These are phyloP conservation scores for Rhizophora mangle DNA, from an alignment of 345 rosid genomes.

Conservation along the genomic window DNA sequence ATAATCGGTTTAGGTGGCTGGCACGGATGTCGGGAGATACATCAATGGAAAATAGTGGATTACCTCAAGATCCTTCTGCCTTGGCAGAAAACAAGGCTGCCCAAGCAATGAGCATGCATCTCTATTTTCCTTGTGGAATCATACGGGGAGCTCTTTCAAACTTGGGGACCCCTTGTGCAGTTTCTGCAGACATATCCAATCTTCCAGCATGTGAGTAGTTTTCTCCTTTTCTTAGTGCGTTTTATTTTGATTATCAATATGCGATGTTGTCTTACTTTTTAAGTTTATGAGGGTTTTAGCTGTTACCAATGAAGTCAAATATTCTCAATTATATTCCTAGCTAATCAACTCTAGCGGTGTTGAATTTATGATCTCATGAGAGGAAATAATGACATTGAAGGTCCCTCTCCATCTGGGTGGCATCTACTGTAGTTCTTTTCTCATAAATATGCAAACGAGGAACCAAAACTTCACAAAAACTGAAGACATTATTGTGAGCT, in stretches of 20 bases:
- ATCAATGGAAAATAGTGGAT: slow-evolving; percentile 41
- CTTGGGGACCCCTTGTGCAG: slow-evolving; percentile 93
- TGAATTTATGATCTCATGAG: neutral
- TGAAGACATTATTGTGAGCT: too few relatives aligned
- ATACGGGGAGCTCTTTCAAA: slow-evolving; percentile 96
- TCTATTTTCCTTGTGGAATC: slow-evolving; percentile 94
- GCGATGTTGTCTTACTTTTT: neutral
- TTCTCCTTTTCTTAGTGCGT: neutral
- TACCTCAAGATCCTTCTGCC: slow-evolving; percentile 49
- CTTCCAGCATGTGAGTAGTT: slow-evolving; percentile 83
- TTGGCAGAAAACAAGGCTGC: slow-evolving; percentile 59
- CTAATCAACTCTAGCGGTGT: neutral
- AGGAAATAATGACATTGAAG: neutral
- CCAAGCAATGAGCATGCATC: slow-evolving; percentile 77
- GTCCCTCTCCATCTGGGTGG: neutral
- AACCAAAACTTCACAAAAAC: too few relatives aligned
- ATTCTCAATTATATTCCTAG: neutral
- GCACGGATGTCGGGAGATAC: slow-evolving; percentile 66
- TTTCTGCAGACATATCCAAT: slow-evolving; percentile 89
- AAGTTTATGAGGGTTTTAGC: neutral
- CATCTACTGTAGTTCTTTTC: neutral
- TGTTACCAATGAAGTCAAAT: neutral
- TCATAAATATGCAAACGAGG: too few relatives aligned
- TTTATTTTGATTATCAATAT: neutral
- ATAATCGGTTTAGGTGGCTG: slow-evolving; percentile 85